phyloP scores from a whole-genome alignment of 2,329 filamentous ascomycete genomes.

The Colletotrichum chlorophyti region DNA sequence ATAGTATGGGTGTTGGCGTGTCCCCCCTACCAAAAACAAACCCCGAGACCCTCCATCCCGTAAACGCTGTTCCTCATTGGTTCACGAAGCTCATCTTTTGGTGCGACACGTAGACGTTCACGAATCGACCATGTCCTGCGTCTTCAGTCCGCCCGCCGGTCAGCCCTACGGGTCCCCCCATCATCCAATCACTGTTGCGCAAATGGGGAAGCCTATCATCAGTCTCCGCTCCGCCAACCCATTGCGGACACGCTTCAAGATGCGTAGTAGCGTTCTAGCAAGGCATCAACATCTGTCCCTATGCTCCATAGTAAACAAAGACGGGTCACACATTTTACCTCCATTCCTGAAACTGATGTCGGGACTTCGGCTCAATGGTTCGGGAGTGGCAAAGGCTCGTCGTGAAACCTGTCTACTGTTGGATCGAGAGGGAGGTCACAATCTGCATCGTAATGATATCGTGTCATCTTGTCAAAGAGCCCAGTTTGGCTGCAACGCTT shows the following conservation, averaged over 20 bases:
- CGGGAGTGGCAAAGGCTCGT: not conserved
- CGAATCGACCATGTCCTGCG: constrained; percentile 6
- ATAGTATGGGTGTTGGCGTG: not conserved
- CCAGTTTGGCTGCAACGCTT: not conserved
- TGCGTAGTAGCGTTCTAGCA: constrained; percentile 11
- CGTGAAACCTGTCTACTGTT: not conserved
- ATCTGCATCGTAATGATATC: constrained; percentile 13
- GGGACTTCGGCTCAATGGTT: no score
- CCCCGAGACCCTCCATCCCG: no score
- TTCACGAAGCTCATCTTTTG: constrained; percentile 9
- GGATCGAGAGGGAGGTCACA: constrained; percentile 9
- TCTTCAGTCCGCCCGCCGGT: constrained; percentile 19
- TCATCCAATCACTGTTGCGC: constrained; percentile 16
- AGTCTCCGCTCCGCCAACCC: constrained; percentile 20
- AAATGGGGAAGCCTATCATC: constrained; percentile 30
- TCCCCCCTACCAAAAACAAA: not conserved
- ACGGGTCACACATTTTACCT: not conserved
- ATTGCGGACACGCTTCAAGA: constrained; percentile 3
- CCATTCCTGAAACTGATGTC: not conserved
- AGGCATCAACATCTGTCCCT: constrained; percentile 24
- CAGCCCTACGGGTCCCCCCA: constrained; percentile 21
- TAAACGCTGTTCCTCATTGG: no score
- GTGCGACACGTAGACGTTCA: constrained; percentile 20
- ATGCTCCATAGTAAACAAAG: not conserved
- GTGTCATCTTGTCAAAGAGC: not conserved